These are phyloP conservation scores for Hypoxylon sp. DNA, from an alignment of 2,329 filamentous ascomycete species.

Conservation along the genomic window DNA sequence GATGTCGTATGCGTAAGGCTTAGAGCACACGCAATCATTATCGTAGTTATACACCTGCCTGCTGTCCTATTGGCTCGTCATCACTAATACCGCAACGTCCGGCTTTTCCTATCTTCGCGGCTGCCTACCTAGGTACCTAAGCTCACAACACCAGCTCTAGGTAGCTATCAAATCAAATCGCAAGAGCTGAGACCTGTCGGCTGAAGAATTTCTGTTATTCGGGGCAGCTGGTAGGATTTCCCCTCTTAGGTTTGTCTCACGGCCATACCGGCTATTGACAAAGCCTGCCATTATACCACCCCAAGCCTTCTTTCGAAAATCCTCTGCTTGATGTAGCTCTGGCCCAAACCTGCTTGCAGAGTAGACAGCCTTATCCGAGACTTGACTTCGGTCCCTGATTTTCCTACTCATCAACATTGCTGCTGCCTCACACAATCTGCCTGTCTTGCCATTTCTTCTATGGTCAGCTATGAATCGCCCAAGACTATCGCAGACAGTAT, in stretches of 20 bases:
- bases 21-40: slow-evolving; percentile 8
- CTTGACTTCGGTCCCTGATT: slow-evolving; percentile 4
- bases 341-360: neutral
- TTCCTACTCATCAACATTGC: neutral
- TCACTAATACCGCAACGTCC: neutral
- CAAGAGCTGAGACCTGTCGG: neutral
- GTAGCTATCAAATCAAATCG: neutral
- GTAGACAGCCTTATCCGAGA: slow-evolving; percentile 6
- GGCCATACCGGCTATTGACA: neutral
- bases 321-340: neutral
- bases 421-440: neutral
- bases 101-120: neutral
- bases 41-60: neutral
- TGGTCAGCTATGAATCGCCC: slow-evolving; percentile 10
- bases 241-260: neutral
- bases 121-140: too few species aligned
- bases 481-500: slow-evolving; percentile 5
- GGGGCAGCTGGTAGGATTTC: neutral
- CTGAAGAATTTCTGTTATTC: neutral
- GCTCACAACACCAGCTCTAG: neutral
- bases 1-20: slow-evolving; percentile 15
- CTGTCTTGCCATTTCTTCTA: slow-evolving; percentile 12
- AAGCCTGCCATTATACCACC: neutral
- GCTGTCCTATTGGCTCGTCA: neutral
- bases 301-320: neutral